Conservation (phyloP, 1,284 basidiomycete species). For the Melanopsichium pennsylvanicum region DNA sequence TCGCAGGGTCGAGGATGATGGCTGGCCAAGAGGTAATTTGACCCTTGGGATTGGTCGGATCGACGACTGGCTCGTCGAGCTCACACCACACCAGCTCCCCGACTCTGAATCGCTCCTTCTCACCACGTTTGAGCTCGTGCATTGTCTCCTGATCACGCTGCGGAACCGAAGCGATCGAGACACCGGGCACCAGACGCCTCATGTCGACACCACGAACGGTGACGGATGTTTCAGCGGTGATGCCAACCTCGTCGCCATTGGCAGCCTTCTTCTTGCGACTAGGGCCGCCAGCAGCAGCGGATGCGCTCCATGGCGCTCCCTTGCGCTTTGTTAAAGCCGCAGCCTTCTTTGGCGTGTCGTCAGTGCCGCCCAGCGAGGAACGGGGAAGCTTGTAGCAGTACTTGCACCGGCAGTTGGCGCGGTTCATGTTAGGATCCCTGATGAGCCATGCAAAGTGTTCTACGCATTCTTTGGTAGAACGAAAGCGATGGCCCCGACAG, state of each 20-base stretch:
- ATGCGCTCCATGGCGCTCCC: conserved; percentile 15
- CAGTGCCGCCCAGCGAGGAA: conserved; percentile 4
- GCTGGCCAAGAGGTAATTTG: conserved; percentile 39
- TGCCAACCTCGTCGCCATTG: conserved; percentile 1
- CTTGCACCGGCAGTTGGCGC: conserved; percentile 43
- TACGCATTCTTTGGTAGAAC: conserved; percentile 39
- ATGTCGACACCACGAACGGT: conserved; percentile 29
- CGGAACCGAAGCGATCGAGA: conserved; percentile 31
- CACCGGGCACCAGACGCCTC: conserved; percentile 35
- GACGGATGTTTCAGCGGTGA: conserved; percentile 14
- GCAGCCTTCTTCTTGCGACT: conserved; percentile 3
- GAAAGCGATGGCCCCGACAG: conserved; percentile 40
- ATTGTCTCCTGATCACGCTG: conserved; percentile 39
- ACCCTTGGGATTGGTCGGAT: conserved; percentile 6
- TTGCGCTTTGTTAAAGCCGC: conserved; percentile 22
- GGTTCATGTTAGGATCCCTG: conserved; percentile 32
- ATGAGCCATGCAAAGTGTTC: conserved; percentile 50
- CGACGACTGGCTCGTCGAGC: conserved; percentile 36
- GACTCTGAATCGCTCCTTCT: conserved; percentile 45
- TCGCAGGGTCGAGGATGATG: conserved; percentile 22
- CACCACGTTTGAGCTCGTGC: conserved; percentile 25
- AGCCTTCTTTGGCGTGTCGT: conserved; percentile 11
- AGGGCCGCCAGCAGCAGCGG: conserved; percentile 14
- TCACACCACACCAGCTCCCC: conserved; percentile 46
- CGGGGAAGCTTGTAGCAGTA: conserved; percentile 42